phyloP scores from a whole-genome alignment of 805 yeast genomes.

The Metschnikowia drakensbergensis region DNA sequence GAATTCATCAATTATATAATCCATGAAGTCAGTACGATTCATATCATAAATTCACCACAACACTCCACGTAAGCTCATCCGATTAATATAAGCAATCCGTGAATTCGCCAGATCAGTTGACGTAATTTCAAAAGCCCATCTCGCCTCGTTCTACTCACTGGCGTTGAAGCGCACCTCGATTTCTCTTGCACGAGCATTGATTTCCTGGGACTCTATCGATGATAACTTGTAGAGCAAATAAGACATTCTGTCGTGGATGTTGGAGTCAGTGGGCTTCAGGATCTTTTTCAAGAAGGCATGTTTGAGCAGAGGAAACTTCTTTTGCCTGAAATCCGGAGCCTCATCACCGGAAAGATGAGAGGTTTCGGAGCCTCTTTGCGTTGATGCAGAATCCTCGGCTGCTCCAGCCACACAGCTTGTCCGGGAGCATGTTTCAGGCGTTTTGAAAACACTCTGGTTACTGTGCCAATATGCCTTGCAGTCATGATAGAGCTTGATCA shows the following conservation, averaged over 20 bases:
- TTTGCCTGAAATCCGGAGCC: background rate
- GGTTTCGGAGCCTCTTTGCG: conserved; percentile 8
- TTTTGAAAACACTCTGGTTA: conserved; percentile 6
- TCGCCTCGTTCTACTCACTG: conserved; percentile 3
- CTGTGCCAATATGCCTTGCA: conserved; percentile 15
- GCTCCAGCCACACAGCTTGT: conserved; percentile 11
- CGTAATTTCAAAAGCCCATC: background rate
- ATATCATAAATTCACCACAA: no score
- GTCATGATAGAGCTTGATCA: conserved; percentile 10
- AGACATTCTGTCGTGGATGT: conserved; percentile 19
- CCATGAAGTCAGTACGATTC: no score
- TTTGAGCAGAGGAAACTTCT: conserved; percentile 13
- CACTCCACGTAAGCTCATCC: no score
- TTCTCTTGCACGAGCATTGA: conserved; percentile 14
- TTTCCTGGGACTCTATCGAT: conserved; percentile 11
- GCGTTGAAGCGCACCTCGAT: conserved; percentile 12
- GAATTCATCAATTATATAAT: no score
- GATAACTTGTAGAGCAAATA: conserved; percentile 20
- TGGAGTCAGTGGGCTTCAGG: conserved; percentile 11
- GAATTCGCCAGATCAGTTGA: no score
- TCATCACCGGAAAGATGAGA: conserved; percentile 3
- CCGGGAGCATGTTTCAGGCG: conserved; percentile 12
- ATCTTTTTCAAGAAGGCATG: conserved; percentile 10
- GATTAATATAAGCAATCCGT: no score
- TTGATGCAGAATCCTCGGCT: background rate